phyloP scores from a whole-genome alignment of 495 filamentous ascomycete species.

The Tuber borchii region DNA sequence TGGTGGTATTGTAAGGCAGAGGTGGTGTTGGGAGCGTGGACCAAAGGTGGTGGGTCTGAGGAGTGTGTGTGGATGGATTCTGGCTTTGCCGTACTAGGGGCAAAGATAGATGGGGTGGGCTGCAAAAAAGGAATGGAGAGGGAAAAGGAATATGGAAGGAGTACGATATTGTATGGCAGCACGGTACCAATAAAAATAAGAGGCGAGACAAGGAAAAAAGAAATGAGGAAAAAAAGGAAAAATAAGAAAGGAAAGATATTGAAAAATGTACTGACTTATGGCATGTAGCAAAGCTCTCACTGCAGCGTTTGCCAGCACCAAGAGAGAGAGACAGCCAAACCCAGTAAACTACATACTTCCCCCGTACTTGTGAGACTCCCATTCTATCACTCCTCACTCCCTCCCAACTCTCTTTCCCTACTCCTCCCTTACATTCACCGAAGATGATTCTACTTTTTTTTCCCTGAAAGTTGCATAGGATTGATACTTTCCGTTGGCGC shows the following conservation, averaged over 20 bases:
- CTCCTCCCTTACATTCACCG: slow-evolving; percentile 4
- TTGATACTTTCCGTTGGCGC: slow-evolving; percentile 14
- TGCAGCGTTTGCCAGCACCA: slow-evolving; percentile 8
- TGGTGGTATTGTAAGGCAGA: slow-evolving; percentile 23
- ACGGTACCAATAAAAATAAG: slow-evolving; percentile 20
- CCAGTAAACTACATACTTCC: slow-evolving; percentile 19
- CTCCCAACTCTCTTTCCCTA: neutral
- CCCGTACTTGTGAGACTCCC: slow-evolving; percentile 8
- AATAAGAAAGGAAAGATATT: slow-evolving; percentile 23
- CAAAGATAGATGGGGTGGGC: slow-evolving; percentile 16
- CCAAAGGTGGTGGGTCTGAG: slow-evolving; percentile 21
- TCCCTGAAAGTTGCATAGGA: slow-evolving; percentile 25
- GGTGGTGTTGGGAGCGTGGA: slow-evolving; percentile 20
- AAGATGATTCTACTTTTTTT: neutral
- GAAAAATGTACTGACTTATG: slow-evolving; percentile 5
- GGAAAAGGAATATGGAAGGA: slow-evolving; percentile 18
- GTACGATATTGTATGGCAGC: neutral
- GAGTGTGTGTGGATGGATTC: slow-evolving; percentile 15
- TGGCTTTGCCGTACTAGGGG: slow-evolving; percentile 33
- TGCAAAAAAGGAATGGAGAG: slow-evolving; percentile 19
- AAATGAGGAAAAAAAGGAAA: slow-evolving; percentile 12
- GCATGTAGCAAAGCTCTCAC: neutral
- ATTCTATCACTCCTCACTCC: neutral
- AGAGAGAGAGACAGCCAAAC: slow-evolving; percentile 16
- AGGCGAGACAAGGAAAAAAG: slow-evolving; percentile 18